phyloP scores from a whole-genome alignment of 768 basidiomycete genomes.

The Termitomyces sp. region DNA sequence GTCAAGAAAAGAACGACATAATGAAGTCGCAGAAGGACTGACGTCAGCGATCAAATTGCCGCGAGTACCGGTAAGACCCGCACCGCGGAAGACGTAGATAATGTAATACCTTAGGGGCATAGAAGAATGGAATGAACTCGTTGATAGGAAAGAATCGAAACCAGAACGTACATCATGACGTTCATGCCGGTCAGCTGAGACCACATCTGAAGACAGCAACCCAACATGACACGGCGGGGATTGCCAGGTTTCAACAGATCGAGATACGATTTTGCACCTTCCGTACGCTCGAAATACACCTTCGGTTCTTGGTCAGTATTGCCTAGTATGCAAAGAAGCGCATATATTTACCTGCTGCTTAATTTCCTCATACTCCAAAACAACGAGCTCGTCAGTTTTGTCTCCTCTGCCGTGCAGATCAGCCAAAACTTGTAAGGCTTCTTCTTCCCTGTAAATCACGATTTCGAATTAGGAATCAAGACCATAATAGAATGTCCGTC shows the following conservation, averaged over 20 bases:
- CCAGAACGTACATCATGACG: slow-evolving; percentile 62
- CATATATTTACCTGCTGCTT: slow-evolving; percentile 36
- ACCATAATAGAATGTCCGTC: background rate
- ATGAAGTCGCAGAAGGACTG: slow-evolving; percentile 10
- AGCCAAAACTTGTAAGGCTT: slow-evolving; percentile 69
- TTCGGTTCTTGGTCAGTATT: slow-evolving; percentile 6
- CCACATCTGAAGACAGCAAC: slow-evolving; percentile 76
- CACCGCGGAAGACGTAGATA: slow-evolving; percentile 72
- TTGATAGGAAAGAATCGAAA: background rate
- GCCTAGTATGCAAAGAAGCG: background rate
- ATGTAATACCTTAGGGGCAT: slow-evolving; percentile 54
- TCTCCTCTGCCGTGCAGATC: slow-evolving; percentile 72
- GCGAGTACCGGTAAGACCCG: slow-evolving; percentile 72
- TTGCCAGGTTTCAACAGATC: slow-evolving; percentile 67
- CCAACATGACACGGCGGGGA: slow-evolving; percentile 67
- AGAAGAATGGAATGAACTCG: background rate
- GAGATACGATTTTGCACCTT: slow-evolving; percentile 67
- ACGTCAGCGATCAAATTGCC: slow-evolving; percentile 67
- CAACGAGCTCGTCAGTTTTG: slow-evolving; percentile 53
- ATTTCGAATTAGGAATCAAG: background rate
- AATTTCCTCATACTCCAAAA: slow-evolving; percentile 71
- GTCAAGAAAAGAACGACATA: background rate
- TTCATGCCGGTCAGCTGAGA: slow-evolving; percentile 76
- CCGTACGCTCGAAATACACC: slow-evolving; percentile 55
- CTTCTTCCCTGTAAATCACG: slow-evolving; percentile 36